Conservation (phyloP, 352 stramenopile genomes). For the Pythium phragmitis region DNA sequence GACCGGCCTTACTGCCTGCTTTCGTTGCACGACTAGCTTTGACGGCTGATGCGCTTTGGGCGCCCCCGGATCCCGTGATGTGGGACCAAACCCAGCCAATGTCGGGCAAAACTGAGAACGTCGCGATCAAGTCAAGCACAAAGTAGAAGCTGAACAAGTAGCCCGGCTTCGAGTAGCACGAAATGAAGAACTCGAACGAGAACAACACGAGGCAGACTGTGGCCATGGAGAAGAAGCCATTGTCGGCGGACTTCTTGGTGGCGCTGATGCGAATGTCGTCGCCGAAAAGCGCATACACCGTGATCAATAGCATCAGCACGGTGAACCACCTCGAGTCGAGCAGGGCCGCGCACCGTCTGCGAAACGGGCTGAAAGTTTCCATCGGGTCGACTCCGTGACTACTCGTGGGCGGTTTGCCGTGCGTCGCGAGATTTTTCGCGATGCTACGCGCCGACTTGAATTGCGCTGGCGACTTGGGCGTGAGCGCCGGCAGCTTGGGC, state of each 20-base stretch:
- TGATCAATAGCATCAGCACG: slow-evolving; percentile 88
- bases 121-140: slow-evolving; percentile 80
- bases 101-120: slow-evolving; percentile 80
- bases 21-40: slow-evolving; percentile 72
- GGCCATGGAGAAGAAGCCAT: slow-evolving; percentile 82
- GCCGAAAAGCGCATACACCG: slow-evolving; percentile 91
- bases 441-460: slow-evolving; percentile 36
- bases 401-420: neutral
- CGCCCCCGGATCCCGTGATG: slow-evolving; percentile 59
- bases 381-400: slow-evolving; percentile 33
- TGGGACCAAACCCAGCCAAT: slow-evolving; percentile 79
- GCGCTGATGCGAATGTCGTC: slow-evolving; percentile 88
- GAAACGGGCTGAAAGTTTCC: slow-evolving; percentile 39
- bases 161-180: slow-evolving; percentile 65
- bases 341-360: slow-evolving; percentile 38
- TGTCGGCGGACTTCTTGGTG: slow-evolving; percentile 73
- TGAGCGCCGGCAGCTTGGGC: slow-evolving; percentile 43
- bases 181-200: slow-evolving; percentile 84
- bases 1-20: slow-evolving; percentile 74
- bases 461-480: slow-evolving; percentile 55
- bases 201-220: slow-evolving; percentile 89
- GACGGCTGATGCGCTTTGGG: slow-evolving; percentile 46
- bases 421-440: slow-evolving; percentile 18
- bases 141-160: slow-evolving; percentile 94
- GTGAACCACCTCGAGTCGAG: slow-evolving; percentile 80